Base-by-base conservation (phyloP, 2,329 filamentous ascomycete genomes). In the Aureobasidium sp. region DNA sequence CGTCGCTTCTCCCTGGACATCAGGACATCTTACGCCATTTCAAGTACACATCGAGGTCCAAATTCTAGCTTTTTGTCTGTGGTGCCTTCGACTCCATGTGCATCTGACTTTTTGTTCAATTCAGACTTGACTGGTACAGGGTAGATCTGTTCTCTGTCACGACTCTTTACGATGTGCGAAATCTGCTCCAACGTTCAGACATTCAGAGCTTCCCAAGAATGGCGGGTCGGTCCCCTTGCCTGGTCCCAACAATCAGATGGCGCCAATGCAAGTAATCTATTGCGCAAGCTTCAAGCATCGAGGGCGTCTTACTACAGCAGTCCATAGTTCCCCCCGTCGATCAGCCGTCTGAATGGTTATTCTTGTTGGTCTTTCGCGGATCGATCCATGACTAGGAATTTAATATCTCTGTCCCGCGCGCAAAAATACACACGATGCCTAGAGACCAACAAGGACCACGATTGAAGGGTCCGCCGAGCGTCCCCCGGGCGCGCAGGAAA, bases 201-300 rank as follows among this genome's bases (percentile, higher is more conserved):
- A 26, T 13, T 9, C 50, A 55, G 36, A 26, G 41, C 32, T 41
- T 34, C 44, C n/a, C 36, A 10, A 43, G n/a, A n/a, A 12, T 15
- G 27, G 39, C 37, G 26, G 26, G 37, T 55, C 26, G 52, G 20
- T 43, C 24, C 37, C 51, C 51, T 26, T 43, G 20, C 20, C 26
- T 24, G 7, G 24, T 47, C 41, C 53, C 24, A 17, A 46, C 44
- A 46, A 24, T 2, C 17, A 32, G 17, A 46, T 26, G 34, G 39
- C 51, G 51, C 51, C 51, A 41, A 55, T 55, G 51, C 51, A 55
- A 27, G 51, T 55, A 55, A 56, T 46, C 13, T 56, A 56, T 56
- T 44, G 53, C 39, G 53, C 53, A 56, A 55, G 34, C 36, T 24
- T 55, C 24, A 24, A 56, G 53, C 53, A 41, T 46, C 53, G 34